Evolutionary conservation across 352 stramenopile genomes (phyloP).

Genomic region (Globisporangium solare): DNA sequence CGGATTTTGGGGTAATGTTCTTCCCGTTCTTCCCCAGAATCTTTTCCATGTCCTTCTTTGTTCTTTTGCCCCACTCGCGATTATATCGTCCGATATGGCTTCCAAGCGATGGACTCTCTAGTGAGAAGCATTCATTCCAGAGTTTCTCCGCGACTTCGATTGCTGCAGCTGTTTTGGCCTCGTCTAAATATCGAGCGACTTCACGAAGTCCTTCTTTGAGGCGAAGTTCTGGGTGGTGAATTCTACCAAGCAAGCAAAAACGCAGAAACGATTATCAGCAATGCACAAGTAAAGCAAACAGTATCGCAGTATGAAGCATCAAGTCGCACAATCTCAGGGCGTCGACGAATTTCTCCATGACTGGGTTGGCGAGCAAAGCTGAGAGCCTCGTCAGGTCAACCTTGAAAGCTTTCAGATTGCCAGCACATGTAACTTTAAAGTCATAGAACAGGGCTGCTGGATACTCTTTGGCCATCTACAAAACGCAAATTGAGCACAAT

Average conservation of each 20-base stretch:
- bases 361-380: conserved; percentile 48
- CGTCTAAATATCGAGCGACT: conserved; percentile 57
- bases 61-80: conserved; percentile 53
- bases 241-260: conserved; percentile 25
- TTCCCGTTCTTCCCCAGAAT: conserved; percentile 63
- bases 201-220: conserved; percentile 77
- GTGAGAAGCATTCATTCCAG: conserved; percentile 63
- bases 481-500: conserved; percentile 3
- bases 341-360: conserved; percentile 83
- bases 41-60: conserved; percentile 59
- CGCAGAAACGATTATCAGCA: conserved; percentile 2
- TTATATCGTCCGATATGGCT: conserved; percentile 74
- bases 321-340: conserved; percentile 57
- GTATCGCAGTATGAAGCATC: background rate
- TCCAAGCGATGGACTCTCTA: conserved; percentile 43
- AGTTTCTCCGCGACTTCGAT: conserved; percentile 30
- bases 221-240: conserved; percentile 76
- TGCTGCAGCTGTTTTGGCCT: conserved; percentile 30
- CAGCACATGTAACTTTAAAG: conserved; percentile 63
- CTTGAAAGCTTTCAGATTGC: conserved; percentile 29
- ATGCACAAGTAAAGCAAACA: background rate
- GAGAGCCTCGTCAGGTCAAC: conserved; percentile 45
- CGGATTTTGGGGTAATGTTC: conserved; percentile 48
- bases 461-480: conserved; percentile 70
- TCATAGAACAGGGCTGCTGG: conserved; percentile 77